Evolutionary conservation across 768 basidiomycete species (phyloP), one percentile per base, ranked within the genome.

Genomic region (Tylopilus vinaceipallidus): DNA sequence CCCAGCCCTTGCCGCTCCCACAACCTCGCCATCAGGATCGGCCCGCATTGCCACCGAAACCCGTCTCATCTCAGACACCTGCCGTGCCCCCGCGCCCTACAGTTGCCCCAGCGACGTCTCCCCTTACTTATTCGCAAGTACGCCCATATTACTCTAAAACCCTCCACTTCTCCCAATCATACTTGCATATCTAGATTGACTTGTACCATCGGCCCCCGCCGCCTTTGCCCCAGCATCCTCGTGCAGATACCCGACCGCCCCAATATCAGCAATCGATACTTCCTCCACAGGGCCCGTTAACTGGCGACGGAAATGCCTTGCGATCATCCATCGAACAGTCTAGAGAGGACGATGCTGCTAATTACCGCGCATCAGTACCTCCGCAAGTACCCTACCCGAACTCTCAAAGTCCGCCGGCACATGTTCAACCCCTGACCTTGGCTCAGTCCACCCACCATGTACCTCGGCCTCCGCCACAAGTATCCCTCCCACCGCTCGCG

Each of bases 1-100:
- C 60, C 32, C 61, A 57, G 35, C 47, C 63, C 45, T 57, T 61
- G 46, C 47, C 62, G 19, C 56, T 57, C 12, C 52, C 56, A 8
- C 53, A 42, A 17, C 50, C 61, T 42, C 54, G 26, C 14, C 39
- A 60, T 36, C 56, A 54, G 42, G 71, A 63, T 58, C 73, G 59
- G 12, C 74, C 71, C n/a, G 68, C 67, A 50, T 62, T 71, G 41
- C 74, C 69, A 49, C 71, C 69, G 47, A 75, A 73, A 55, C 73
- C 73, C 45, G 55, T 53, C 42, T 44, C 58, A 44, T 56, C 59
- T 44, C 42, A 52, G 6, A 7, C 48, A 2, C 42, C 51, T 10
- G 16, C 35, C 45, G 14, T 50, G 10, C 32, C 63, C 56, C 50
- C 54, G 16, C 65, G 54, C 42, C 63, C 57, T 50, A 44, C 33